Evolutionary conservation across 306 rosid genomes (phyloP), one percentile per base, ranked within the genome.

Genomic region (Acacia melanoxylon): DNA sequence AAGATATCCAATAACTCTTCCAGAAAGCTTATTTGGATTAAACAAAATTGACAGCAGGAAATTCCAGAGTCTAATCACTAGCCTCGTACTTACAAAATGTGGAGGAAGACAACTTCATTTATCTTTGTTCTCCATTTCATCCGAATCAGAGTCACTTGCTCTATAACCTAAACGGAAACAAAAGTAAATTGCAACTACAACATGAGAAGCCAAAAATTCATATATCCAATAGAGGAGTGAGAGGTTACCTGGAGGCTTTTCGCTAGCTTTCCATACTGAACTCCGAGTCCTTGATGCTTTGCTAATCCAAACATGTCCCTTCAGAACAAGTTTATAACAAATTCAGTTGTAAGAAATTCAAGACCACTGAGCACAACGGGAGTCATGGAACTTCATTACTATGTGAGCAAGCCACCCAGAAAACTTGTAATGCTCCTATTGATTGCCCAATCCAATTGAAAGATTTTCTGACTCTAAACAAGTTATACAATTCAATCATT

Each of bases 231-330:
- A 68, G 15, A 7, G 25, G 35, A n/a, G 35, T 10, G 19, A 65
- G 19, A 13, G 42, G 24, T 41, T 84, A 90, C 93, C 97, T 65
- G 92, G 91, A 33, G 62, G 93, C 80, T 78, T 86, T 6, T 86
- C 85, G 40, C 92, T 74, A 61, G 82, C 85, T 72, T 80, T 86
- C 91, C 91, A 83, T 76, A 82, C 90, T 56, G 90, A 73, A 58
- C 71, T 33, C 33, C 89, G 83, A 44, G 29, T 37, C 79, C 56
- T 87, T 10, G 94, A 87, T 41, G 94, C 94, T 82, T 82, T 87
- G 51, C 62, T 71, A 58, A 89, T 88, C 97, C 97, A 92, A 85
- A 83, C 81, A 65, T 79, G 86, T 41, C 91, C 97, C 97, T 92
- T 74, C 13, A 76, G 20, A 76, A 45, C 27, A 44, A 72, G 56